These are phyloP conservation scores for Clavispora asparagi DNA, from an alignment of 805 yeast species.

Conservation along the genomic window DNA sequence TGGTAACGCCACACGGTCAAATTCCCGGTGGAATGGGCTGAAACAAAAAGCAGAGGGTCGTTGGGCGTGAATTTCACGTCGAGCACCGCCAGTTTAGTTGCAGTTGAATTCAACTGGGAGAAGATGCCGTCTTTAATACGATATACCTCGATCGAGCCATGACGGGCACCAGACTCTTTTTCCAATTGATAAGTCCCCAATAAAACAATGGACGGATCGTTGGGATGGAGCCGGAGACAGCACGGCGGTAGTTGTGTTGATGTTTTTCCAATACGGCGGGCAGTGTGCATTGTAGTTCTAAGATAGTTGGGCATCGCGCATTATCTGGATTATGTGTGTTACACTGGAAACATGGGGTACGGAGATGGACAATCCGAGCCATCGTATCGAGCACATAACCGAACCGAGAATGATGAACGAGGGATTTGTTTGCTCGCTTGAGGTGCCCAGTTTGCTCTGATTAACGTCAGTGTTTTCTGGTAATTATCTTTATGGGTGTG, in stretches of 20 bases:
- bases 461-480: not conserved
- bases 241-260: slow-evolving; percentile 76
- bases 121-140: slow-evolving; percentile 15
- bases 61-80: slow-evolving; percentile 69
- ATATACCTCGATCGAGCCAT: slow-evolving; percentile 55
- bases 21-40: slow-evolving; percentile 81
- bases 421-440: no score
- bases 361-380: no score
- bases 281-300: not conserved
- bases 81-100: slow-evolving; percentile 60
- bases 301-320: not conserved
- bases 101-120: slow-evolving; percentile 9
- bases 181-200: slow-evolving; percentile 82
- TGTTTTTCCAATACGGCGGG: slow-evolving; percentile 9
- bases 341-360: no score
- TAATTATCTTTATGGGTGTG: not conserved
- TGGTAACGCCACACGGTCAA: slow-evolving; percentile 55
- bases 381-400: no score
- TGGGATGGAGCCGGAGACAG: slow-evolving; percentile 57
- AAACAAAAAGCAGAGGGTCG: slow-evolving; percentile 42
- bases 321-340: no score
- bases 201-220: slow-evolving; percentile 42
- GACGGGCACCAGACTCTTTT: slow-evolving; percentile 46
- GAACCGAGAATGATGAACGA: no score
- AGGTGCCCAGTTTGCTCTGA: no score